Conservation (phyloP, 2,329 filamentous ascomycete genomes). For the Cyphellophora europaea region DNA sequence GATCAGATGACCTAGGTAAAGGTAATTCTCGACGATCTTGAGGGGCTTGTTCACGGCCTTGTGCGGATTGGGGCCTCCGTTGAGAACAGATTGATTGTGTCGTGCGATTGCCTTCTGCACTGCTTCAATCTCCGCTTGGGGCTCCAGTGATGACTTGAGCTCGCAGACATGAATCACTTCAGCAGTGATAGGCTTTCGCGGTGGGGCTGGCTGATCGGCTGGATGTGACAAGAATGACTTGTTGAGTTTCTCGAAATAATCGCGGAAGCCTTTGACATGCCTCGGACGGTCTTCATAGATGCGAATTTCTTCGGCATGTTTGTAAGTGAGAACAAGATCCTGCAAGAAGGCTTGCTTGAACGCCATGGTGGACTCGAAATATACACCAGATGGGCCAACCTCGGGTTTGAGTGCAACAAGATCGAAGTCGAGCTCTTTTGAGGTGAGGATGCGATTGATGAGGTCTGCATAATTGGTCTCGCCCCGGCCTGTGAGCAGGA, state of each 20-base stretch:
- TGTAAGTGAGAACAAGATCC: slow-evolving; percentile 78
- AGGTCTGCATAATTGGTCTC: slow-evolving; percentile 70
- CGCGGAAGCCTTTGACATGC: slow-evolving; percentile 70
- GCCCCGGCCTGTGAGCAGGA: slow-evolving; percentile 78
- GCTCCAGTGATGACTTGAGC: slow-evolving; percentile 62
- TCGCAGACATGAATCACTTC: slow-evolving; percentile 86
- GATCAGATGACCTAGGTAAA: slow-evolving; percentile 89
- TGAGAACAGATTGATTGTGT: slow-evolving; percentile 53
- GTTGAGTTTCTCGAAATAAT: slow-evolving; percentile 76
- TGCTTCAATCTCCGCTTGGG: slow-evolving; percentile 68
- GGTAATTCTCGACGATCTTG: slow-evolving; percentile 75
- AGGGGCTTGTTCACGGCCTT: slow-evolving; percentile 42
- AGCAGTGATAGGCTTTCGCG: slow-evolving; percentile 57
- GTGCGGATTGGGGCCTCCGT: slow-evolving; percentile 23
- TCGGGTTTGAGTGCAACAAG: slow-evolving; percentile 80
- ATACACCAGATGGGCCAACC: slow-evolving; percentile 69
- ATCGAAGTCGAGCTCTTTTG: slow-evolving; percentile 76
- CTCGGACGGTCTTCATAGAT: slow-evolving; percentile 56
- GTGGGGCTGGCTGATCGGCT: slow-evolving; percentile 28
- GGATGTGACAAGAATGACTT: slow-evolving; percentile 37
- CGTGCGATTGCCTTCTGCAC: slow-evolving; percentile 82
- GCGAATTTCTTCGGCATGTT: slow-evolving; percentile 67
- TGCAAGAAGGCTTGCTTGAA: slow-evolving; percentile 86
- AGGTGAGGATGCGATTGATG: slow-evolving; percentile 68
- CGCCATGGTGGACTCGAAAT: slow-evolving; percentile 71